Base-by-base conservation (phyloP, 768 basidiomycete genomes). In the Goffeauzyma gilvescens region DNA sequence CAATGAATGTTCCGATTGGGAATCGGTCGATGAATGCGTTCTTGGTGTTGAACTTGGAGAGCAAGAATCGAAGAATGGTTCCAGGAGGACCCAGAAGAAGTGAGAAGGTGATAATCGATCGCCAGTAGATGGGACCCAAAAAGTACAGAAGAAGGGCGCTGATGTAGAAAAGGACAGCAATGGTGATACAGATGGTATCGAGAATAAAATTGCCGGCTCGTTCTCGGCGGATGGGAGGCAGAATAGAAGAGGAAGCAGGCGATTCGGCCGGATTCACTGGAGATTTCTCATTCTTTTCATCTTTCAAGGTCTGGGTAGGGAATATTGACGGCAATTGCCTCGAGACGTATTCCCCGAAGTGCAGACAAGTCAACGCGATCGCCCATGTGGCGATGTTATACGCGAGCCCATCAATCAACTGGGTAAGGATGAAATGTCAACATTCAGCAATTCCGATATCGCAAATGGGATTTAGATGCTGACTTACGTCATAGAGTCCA, bases 41-140 rank as follows among this genome's bases (percentile, higher is more conserved):
- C n/a, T 22, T 22, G 1, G 54, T 38, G 62, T 95, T 98, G 48
- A 95, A 70, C 36, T 63, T 66, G 24, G 85, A 77, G 21, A 96
- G 69, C 13, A 76, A 46, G 59, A 84, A 95, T 45, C 93, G 79
- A 7, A 79, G 73, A 44, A 93, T 69, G 4, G 84, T 74, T 18
- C 90, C 93, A 13, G 87, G 85, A 53, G 79, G 90, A 13, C 79
- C 75, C 61, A 95, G 85, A 13, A 95, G 65, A 23, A 96, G 71
- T 12, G 90, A 79, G 41, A 90, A 79, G 21, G 82, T 83, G 20
- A 77, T 83, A 58, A 78, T 69, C 44, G 77, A 76, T 18, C 89
- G 79, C 67, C 72, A 84, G 35, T 59, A 58, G 17, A 66, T 58
- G 8, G 83, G 72, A 43, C 85, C 71, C 40, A 75, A 68, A 59